phyloP scores from a whole-genome alignment of 805 yeast species.

The Nakazawaea wyomingensis region DNA sequence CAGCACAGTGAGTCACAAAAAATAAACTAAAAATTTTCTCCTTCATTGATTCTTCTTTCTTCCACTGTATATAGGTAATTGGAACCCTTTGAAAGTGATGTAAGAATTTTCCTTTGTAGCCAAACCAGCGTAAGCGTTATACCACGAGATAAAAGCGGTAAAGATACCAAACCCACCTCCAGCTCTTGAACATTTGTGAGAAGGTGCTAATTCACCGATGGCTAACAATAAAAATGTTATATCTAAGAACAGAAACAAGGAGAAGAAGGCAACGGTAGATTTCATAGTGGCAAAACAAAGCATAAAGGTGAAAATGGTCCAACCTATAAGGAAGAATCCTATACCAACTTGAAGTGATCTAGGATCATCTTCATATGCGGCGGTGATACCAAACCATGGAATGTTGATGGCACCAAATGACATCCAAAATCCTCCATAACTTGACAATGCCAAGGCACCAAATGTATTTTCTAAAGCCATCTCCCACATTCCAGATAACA shows the following conservation, averaged over 20 bases:
- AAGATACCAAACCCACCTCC: conserved; percentile 65
- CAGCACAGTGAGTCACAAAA: too few relatives aligned
- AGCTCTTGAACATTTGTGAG: conserved; percentile 35
- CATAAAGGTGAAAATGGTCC: conserved; percentile 61
- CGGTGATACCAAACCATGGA: conserved; percentile 51
- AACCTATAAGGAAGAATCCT: conserved; percentile 56
- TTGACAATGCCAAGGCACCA: conserved; percentile 59
- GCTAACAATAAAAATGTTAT: conserved; percentile 48
- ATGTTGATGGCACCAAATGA: conserved; percentile 60
- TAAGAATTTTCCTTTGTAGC: conserved; percentile 63
- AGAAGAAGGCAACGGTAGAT: conserved; percentile 46
- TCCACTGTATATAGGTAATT: conserved; percentile 24
- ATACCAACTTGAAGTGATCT: conserved; percentile 43
- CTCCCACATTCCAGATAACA: conserved; percentile 73
- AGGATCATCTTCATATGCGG: conserved; percentile 41
- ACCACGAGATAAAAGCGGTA: conserved; percentile 60
- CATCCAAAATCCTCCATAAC: conserved; percentile 76
- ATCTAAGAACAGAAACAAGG: conserved; percentile 48
- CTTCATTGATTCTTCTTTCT: background rate
- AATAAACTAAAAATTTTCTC: background rate
- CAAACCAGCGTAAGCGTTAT: conserved; percentile 66
- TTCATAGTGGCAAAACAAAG: conserved; percentile 54
- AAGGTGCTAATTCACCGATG: conserved; percentile 47
- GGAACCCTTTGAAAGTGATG: conserved; percentile 31
- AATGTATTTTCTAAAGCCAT: conserved; percentile 71